Evolutionary conservation across 306 rosid genomes (phyloP), one percentile per base, ranked within the genome.

Genomic region (Medicago truncatula): DNA sequence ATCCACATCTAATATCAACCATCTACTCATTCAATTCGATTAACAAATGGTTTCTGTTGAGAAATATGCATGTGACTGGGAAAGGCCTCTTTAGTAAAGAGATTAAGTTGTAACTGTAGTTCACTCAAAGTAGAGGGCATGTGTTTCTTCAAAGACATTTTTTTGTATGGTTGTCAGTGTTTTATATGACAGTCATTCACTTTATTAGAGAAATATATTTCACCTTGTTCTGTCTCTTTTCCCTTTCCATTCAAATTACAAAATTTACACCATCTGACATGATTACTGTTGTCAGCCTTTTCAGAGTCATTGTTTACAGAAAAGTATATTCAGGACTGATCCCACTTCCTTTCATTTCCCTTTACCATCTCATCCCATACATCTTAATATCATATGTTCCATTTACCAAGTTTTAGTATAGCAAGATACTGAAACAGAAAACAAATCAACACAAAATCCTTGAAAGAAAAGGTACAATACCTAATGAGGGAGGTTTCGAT

Each of bases 401-500:
- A 8, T 67, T 40, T 80, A 66, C 9, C 61, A 56, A 12, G n/a
- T 52, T 52, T 41, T 41, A 78, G 46, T 17, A 70, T 41, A 70
- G 28, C 73, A 69, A 63, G 66, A 41, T 17, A 74, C 58, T 14
- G 21, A 74, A 56, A 18, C 59, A 69, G 54, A 21, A 71, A 70
- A 77, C 41, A 54, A 57, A 73, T 62, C 67, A 61, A 76, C 77
- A 79, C 20, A 71, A 44, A 71, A 82, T 46, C 18, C 39, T 43
- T n/a, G 34, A 81, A 73, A 47, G 28, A 54, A 77, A 81, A 44
- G 78, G 65, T 49, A 10, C 17, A 63, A 39, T 86, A 94, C 98
- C 97, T 71, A 94, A 77, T 17, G 92, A 88, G 70, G 98, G 98
- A 69, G 98, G 98, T 89, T 94, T 94, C 39, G 98, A 91, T 74